Base-by-base conservation (phyloP, 2,329 filamentous ascomycete species). In the Cercospora canescens region DNA sequence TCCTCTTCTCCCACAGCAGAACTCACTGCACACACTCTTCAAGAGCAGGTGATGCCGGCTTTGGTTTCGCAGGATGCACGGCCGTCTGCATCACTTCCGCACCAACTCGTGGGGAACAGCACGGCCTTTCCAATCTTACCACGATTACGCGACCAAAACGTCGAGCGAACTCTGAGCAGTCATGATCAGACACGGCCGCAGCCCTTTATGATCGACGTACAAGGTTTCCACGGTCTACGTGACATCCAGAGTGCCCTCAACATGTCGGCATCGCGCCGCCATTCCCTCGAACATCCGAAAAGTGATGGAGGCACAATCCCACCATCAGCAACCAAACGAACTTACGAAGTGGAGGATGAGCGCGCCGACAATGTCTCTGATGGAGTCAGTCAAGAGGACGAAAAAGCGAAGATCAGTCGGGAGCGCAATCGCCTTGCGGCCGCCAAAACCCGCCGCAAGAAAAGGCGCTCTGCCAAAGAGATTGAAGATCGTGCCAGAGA, bases 391-490 rank as follows among this genome's bases (percentile, higher is more conserved):
- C 52, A 63, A 18, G 45, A 59, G 21, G 52, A 56, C 11, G 64
- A 62, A 14, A 66, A 62, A 28, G 30, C 59, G 30, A 62, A 62
- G n/a, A 52, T 63, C 45, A 54, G 57, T 26, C 34, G 60, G 16
- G 64, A 66, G 39, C 34, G 60, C 7, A 66, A 66, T 45, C 64
- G 64, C 21, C 45, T 66, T 11, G 60, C 64, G 2, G 64, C 64
- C 8, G 60, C 56, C 21, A 66, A 66, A 32, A 66, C 64, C 26
- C 60, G 64, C 12, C 41, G 60, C 7, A 66, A 63, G 50, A 63
- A 66, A 45, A 66, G 63, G 14, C 52, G 24, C 16, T 45, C 34
- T 8, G 64, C 64, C 35, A 63, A 66, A 41, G 64, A 66, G n/a
- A 62, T 63, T 30, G 64, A 66, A 48, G 55, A 63, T 9, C 55